These are phyloP conservation scores for Eustoma russellianum DNA, from an alignment of 257 asterid genomes.

Conservation along the genomic window DNA sequence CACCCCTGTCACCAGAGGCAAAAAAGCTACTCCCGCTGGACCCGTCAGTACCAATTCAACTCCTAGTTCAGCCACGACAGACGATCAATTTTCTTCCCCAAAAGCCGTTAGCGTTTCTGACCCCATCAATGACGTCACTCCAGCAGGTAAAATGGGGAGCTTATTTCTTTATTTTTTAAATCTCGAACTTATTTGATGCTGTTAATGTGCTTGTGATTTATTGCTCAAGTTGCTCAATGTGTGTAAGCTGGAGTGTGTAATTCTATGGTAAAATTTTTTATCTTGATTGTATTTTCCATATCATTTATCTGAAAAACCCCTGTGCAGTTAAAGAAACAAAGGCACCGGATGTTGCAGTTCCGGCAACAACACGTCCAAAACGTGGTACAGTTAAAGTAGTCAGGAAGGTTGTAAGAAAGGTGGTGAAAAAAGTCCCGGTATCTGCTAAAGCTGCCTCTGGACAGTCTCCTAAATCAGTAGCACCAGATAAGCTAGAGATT, in stretches of 20 bases:
- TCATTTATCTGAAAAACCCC: conserved; percentile 1
- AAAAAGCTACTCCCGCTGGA: conserved; percentile 16
- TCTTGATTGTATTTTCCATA: not conserved
- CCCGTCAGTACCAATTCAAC: not conserved
- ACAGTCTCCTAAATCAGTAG: conserved; percentile 16
- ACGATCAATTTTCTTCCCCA: not conserved
- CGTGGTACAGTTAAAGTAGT: conserved; percentile 25
- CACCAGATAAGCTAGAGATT: conserved; percentile 8
- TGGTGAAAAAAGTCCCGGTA: conserved; percentile 24
- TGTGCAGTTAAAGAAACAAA: conserved; percentile 23
- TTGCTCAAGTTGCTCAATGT: not conserved
- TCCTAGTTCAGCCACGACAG: too few species aligned
- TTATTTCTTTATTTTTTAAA: too few species aligned
- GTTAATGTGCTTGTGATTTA: too few species aligned
- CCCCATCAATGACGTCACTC: conserved; percentile 10
- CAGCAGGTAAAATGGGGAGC: conserved; percentile 17
- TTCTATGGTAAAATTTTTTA: not conserved
- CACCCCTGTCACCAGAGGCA: conserved; percentile 22
- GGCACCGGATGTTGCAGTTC: conserved; percentile 17
- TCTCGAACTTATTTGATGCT: too few species aligned
- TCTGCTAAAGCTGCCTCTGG: conserved; percentile 20
- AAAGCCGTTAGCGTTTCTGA: conserved; percentile 1
- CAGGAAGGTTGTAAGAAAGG: conserved; percentile 35
- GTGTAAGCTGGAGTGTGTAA: not conserved
- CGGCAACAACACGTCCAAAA: conserved; percentile 21